Percentiles rank a stretch among this genome's conserved stretches.
Conservation (phyloP, 129 eudicot species). For the Flaveria linearis region DNA sequence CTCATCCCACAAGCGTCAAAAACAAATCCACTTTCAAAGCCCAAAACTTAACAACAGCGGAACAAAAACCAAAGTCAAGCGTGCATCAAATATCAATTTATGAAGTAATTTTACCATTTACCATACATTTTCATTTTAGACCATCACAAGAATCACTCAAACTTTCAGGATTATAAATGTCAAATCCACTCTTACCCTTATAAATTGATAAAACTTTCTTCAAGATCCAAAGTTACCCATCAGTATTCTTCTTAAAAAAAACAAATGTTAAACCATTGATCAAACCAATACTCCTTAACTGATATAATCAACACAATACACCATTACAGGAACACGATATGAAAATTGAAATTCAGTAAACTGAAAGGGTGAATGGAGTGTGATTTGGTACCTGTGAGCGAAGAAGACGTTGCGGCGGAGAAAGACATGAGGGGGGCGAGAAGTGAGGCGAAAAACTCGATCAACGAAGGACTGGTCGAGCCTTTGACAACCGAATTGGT, state of each 20-base stretch:
- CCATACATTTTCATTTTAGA: no score
- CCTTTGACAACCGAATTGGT: constrained; percentile 83
- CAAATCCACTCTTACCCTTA: no score
- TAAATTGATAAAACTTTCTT: no score
- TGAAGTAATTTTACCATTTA: no score
- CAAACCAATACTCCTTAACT: neutral
- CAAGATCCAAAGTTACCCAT: no score
- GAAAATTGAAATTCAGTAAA: neutral
- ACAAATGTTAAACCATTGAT: neutral
- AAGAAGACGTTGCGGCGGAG: constrained; percentile 94
- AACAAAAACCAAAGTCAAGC: neutral
- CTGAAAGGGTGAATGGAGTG: neutral
- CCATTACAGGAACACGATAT: no score
- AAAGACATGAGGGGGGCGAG: constrained; percentile 75
- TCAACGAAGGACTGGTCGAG: constrained; percentile 63
- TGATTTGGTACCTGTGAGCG: constrained; percentile 66
- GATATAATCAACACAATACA: no score
- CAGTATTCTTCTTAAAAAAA: no score
- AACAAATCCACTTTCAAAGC: neutral
- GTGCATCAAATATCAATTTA: no score
- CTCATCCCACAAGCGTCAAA: neutral
- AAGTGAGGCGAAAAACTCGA: constrained; percentile 69
- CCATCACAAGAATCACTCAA: no score
- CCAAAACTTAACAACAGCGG: neutral
- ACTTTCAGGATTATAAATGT: no score